Base-by-base conservation (phyloP, 2,329 filamentous ascomycete species). In the Lasiodiplodia sp. region DNA sequence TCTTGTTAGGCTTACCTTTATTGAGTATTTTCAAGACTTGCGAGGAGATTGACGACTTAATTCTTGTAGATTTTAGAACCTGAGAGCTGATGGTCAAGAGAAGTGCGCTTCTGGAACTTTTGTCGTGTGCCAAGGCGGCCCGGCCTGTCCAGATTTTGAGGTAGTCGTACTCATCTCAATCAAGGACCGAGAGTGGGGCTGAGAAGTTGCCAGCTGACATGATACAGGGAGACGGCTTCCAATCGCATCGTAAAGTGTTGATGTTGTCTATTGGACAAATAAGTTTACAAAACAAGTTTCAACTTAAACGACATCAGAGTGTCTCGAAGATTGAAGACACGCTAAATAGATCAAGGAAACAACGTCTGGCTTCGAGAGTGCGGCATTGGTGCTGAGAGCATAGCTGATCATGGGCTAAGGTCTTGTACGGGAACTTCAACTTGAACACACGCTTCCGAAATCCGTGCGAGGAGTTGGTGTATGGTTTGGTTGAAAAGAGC, bases 361-460 rank as follows among this genome's bases (percentile, higher is more conserved):
- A 21, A 75, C 75, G 73, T 76, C 76, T 12, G 77, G 76, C 3
- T 65, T 79, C 3, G 78, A 79, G 63, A 66, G 75, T n/a, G 74
- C 72, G 2, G 75, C 76, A 0, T 40, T 78, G 3, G 72, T 78
- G 3, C 70, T 79, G 0, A 76, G 73, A 5, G 68, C 74, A 25
- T 70, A 78, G 62, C 78, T 77, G 8, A 65, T 80, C 38, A 57
- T 53, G 16, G 31, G 16, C 23, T 34, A 21, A 52, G 75, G 78
- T 53, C 38, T 72, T 18, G 68, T 52, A 18, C 38, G 70, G 63
- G 72, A 73, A 65, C 56, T 76, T 18, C 69, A 65, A 10, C 49
- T 77, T 31, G 70, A 70, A 44, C 55, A 63, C 40, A 2, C 23
- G 25, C 18, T 63, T 51, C 44, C 40, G 40, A 2, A 14, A 34